Evolutionary conservation across 78 protist species (phyloP).

Genomic region (Andalucia godoyi): DNA sequence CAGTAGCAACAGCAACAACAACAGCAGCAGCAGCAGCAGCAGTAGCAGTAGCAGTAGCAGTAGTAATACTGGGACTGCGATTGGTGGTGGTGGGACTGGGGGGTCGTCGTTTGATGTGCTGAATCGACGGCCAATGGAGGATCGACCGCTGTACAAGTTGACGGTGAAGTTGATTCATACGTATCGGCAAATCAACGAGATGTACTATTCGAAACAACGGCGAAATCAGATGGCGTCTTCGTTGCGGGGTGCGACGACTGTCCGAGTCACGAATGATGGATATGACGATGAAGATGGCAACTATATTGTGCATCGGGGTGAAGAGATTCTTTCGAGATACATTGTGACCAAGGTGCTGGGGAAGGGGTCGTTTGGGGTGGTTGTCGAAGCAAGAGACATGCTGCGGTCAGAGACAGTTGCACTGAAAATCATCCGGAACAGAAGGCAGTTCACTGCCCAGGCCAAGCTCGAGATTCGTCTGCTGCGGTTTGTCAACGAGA

Average conservation of each 20-base stretch:
- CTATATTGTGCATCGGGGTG: slow-evolving; percentile 23
- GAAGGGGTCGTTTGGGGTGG: slow-evolving; percentile 89
- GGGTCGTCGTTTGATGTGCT: too few relatives aligned
- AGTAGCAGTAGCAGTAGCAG: too few relatives aligned
- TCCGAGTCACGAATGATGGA: neutral
- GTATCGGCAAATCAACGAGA: slow-evolving; percentile 44
- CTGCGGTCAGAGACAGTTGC: slow-evolving; percentile 48
- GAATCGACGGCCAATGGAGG: too few relatives aligned
- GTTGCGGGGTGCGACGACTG: neutral
- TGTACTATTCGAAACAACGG: slow-evolving; percentile 17
- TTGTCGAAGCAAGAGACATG: slow-evolving; percentile 60
- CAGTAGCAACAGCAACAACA: too few relatives aligned
- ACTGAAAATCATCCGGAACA: slow-evolving; percentile 78
- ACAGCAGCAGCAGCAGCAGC: too few relatives aligned
- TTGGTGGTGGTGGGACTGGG: too few relatives aligned
- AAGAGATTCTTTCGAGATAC: slow-evolving; percentile 31
- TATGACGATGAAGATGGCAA: slow-evolving; percentile 34
- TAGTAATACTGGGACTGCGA: too few relatives aligned
- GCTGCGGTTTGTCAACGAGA: slow-evolving; percentile 18
- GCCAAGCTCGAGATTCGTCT: slow-evolving; percentile 60
- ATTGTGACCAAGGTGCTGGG: slow-evolving; percentile 52
- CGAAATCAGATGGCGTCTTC: neutral
- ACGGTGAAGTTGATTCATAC: slow-evolving; percentile 19
- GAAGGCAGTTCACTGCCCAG: slow-evolving; percentile 61
- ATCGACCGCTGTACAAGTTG: slow-evolving; percentile 4